These are phyloP conservation scores for Agrocybe praecox DNA, from an alignment of 768 basidiomycete species.

Conservation along the genomic window DNA sequence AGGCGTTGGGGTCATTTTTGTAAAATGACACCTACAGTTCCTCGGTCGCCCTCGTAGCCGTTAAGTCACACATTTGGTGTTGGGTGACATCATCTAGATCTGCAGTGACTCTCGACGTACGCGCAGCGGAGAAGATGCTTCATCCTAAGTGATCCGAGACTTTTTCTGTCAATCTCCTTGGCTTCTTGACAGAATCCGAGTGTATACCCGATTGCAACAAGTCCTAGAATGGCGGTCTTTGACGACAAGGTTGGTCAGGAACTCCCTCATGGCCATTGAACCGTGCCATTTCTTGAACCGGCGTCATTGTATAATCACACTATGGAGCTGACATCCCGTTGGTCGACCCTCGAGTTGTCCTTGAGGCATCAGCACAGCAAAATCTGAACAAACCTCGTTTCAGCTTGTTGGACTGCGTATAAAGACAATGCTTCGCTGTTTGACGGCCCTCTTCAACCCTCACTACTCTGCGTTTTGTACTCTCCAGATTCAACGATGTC, in stretches of 20 bases:
- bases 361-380: conserved; percentile 12
- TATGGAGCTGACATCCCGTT: not conserved
- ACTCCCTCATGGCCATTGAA: not conserved
- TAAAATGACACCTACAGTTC: too few relatives aligned
- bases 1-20: too few relatives aligned
- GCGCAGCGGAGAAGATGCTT: not conserved
- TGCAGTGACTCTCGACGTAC: not conserved
- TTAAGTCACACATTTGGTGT: not conserved
- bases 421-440: conserved; percentile 10
- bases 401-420: conserved; percentile 17
- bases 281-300: conserved; percentile 3
- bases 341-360: conserved; percentile 5
- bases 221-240: not conserved
- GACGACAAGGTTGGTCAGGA: not conserved
- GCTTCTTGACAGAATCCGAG: not conserved
- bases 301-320: conserved; percentile 2
- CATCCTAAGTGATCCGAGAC: not conserved
- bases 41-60: not conserved
- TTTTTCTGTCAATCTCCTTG: not conserved
- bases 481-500: conserved; percentile 17
- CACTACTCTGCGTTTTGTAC: conserved; percentile 3
- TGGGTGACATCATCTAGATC: not conserved
- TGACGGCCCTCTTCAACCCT: not conserved
- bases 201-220: not conserved
- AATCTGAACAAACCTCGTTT: conserved; percentile 16